These are phyloP conservation scores for Chalciporus chontae DNA, from an alignment of 768 basidiomycete genomes.

Conservation along the genomic window DNA sequence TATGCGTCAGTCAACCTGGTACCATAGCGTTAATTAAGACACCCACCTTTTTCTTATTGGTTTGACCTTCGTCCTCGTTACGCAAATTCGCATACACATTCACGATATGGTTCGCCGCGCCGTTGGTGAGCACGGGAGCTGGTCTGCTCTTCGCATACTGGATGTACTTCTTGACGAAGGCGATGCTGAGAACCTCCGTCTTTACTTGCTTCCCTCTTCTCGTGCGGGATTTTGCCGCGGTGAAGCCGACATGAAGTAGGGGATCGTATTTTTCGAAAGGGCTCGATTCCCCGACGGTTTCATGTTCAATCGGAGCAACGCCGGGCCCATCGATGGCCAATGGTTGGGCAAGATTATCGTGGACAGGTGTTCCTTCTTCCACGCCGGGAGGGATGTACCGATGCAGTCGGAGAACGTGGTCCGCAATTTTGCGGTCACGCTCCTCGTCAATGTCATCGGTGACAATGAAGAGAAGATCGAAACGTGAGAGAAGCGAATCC, in stretches of 20 bases:
- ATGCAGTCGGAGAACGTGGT: constrained; percentile 97
- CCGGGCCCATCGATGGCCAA: constrained; percentile 81
- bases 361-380: constrained; percentile 90
- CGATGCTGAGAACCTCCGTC: constrained; percentile 85
- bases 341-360: constrained; percentile 85
- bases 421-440: constrained; percentile 90
- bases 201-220: constrained; percentile 57
- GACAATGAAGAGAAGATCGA: constrained; percentile 96
- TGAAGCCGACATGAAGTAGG: constrained; percentile 83
- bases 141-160: constrained; percentile 93
- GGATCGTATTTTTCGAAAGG: constrained; percentile 98
- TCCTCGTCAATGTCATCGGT: constrained; percentile 97
- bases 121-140: constrained; percentile 83
- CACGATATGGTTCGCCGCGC: constrained; percentile 92
- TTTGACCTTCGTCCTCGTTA: constrained; percentile 83
- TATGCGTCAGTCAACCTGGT: constrained; percentile 7
- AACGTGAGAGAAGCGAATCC: constrained; percentile 96
- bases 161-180: constrained; percentile 97
- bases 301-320: constrained; percentile 36
- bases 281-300: constrained; percentile 42
- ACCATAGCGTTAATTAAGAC: neutral
- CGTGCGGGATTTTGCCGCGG: constrained; percentile 44
- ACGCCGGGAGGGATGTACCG: constrained; percentile 94
- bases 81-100: constrained; percentile 87
- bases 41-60: constrained; percentile 79